phyloP scores from a whole-genome alignment of 192 early-diverging fungal genomes.

The Chytriomyces confervae region DNA sequence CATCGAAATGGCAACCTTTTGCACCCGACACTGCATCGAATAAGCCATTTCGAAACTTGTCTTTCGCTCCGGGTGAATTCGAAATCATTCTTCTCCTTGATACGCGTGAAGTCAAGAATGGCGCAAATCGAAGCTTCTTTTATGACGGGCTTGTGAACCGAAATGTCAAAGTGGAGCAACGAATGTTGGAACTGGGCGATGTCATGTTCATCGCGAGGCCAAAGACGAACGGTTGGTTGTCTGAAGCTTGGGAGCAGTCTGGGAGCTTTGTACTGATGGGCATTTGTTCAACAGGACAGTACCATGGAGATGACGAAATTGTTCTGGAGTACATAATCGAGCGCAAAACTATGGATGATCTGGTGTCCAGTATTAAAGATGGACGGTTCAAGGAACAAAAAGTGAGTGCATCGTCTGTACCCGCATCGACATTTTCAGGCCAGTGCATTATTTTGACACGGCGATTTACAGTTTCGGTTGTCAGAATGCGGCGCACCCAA shows the following conservation, averaged over 20 bases:
- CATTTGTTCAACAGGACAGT: not conserved
- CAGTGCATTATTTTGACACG: too few species aligned
- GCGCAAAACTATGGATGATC: conserved; percentile 93
- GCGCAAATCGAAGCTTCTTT: conserved; percentile 73
- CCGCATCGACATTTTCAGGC: not conserved
- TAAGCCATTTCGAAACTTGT: not conserved
- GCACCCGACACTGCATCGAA: too few species aligned
- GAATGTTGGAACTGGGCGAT: conserved; percentile 83
- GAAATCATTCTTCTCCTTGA: conserved; percentile 81
- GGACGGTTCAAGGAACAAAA: conserved; percentile 94
- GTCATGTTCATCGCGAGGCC: conserved; percentile 82
- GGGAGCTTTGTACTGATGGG: conserved; percentile 7
- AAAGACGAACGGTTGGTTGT: conserved; percentile 1
- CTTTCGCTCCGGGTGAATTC: conserved; percentile 49
- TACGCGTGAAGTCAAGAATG: conserved; percentile 76
- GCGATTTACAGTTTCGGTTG: conserved; percentile 76
- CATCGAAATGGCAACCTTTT: too few species aligned
- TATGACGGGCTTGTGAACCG: conserved; percentile 65
- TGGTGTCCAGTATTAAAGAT: conserved; percentile 90
- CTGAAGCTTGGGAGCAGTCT: not conserved
- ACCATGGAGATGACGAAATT: conserved; percentile 61
- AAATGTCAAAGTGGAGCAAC: conserved; percentile 61
- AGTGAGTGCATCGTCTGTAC: conserved; percentile 37
- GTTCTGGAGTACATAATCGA: conserved; percentile 88
- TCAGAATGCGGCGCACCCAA: conserved; percentile 70